phyloP scores from a whole-genome alignment of 2,329 filamentous ascomycete genomes.

The Cladosporium colombiae region DNA sequence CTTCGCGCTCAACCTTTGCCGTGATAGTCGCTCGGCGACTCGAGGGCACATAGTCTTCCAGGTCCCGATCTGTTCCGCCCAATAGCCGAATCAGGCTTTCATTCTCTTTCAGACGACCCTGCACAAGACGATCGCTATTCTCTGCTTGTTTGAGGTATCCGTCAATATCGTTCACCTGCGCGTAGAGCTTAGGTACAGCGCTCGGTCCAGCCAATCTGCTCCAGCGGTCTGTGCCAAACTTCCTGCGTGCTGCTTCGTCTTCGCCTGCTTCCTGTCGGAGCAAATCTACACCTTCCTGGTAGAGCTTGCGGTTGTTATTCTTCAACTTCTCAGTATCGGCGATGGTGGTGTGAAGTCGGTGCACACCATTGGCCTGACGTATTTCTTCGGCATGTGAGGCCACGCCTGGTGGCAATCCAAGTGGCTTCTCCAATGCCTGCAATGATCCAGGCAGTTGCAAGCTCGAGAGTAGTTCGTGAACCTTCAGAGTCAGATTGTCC shows the following conservation, averaged over 20 bases:
- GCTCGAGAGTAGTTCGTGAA: conserved; percentile 77
- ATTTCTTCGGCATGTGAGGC: conserved; percentile 93
- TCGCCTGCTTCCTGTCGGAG: conserved; percentile 80
- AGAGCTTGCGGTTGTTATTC: conserved; percentile 72
- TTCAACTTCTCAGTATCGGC: conserved; percentile 91
- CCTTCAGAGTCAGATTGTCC: conserved; percentile 74
- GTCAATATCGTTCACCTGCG: conserved; percentile 74
- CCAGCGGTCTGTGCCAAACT: conserved; percentile 89
- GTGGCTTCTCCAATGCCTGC: conserved; percentile 90
- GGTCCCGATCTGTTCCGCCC: conserved; percentile 73
- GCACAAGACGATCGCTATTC: conserved; percentile 68
- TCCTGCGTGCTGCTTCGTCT: conserved; percentile 72
- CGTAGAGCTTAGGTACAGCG: conserved; percentile 73
- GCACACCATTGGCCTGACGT: conserved; percentile 82
- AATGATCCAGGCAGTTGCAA: conserved; percentile 88
- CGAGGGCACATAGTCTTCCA: conserved; percentile 88
- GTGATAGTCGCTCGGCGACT: conserved; percentile 78
- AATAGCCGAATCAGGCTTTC: conserved; percentile 75
- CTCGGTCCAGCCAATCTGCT: conserved; percentile 65
- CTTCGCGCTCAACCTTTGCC: conserved; percentile 75
- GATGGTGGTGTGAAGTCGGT: conserved; percentile 74
- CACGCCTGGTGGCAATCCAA: conserved; percentile 82
- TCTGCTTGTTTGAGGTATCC: conserved; percentile 77
- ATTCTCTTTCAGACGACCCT: conserved; percentile 75
- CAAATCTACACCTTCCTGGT: conserved; percentile 78